A percentile compares a stretch with the other conserved stretches of the same genome.
Conservation (phyloP, 495 filamentous ascomycete species). For the Neurospora intermedia region DNA sequence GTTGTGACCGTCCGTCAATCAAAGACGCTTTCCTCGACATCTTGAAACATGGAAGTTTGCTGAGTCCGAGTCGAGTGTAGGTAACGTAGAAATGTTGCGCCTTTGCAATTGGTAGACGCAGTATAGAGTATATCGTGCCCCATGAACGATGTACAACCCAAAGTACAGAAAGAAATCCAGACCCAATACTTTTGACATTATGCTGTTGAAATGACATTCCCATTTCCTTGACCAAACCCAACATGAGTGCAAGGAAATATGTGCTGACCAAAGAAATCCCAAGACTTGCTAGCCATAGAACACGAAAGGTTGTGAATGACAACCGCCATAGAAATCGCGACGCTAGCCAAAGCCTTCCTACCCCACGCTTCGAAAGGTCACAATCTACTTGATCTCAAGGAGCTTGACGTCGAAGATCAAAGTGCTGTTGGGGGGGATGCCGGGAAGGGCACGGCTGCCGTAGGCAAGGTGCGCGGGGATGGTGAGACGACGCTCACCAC, state of each 20-base stretch:
- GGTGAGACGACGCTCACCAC: conserved; percentile 83
- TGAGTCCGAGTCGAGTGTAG: not conserved
- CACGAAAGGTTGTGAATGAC: not conserved
- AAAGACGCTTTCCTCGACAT: not conserved
- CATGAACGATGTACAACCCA: not conserved
- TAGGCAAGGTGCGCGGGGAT: conserved; percentile 81
- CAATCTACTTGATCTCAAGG: conserved; percentile 50
- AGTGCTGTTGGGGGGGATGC: conserved; percentile 82
- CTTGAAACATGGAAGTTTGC: not conserved
- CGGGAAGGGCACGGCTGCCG: conserved; percentile 64
- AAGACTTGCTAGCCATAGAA: not conserved
- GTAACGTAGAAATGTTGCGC: not conserved
- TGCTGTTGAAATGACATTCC: not conserved
- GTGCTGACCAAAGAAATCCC: not conserved
- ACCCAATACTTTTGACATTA: not conserved
- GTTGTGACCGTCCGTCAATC: not conserved
- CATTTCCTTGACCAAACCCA: not conserved
- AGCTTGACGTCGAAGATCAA: conserved; percentile 91
- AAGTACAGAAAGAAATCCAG: not conserved
- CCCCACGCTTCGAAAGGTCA: not conserved
- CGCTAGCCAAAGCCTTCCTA: not conserved
- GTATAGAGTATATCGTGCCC: not conserved
- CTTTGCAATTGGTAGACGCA: not conserved
- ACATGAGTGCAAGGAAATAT: not conserved
- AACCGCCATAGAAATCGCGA: not conserved